Percentiles rank a stretch among this genome's conserved stretches.
phyloP scores from a whole-genome alignment of 768 basidiomycete species.

The Solioccasus polychromus region DNA sequence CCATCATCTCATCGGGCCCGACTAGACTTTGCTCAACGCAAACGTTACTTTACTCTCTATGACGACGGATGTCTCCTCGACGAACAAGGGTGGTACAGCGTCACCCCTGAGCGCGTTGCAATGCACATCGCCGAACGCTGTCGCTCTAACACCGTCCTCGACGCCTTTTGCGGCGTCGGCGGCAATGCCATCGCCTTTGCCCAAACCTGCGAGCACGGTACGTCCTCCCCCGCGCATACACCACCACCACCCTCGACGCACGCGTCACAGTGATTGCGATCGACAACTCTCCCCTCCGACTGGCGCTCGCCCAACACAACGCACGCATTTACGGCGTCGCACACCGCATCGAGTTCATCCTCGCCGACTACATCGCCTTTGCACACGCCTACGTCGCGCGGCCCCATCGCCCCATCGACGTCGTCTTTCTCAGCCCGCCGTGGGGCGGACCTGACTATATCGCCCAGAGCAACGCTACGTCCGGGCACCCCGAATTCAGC shows the following conservation, averaged over 20 bases:
- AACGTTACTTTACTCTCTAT: constrained; percentile 78
- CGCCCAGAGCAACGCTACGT: not conserved
- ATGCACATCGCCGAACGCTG: constrained; percentile 91
- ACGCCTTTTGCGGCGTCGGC: constrained; percentile 97
- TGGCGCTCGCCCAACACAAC: constrained; percentile 91
- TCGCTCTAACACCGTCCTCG: constrained; percentile 78
- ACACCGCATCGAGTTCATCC: constrained; percentile 92
- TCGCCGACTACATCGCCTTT: constrained; percentile 82
- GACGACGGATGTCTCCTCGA: constrained; percentile 84
- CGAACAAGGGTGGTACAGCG: constrained; percentile 96
- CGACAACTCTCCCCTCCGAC: constrained; percentile 79
- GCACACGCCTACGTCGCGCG: constrained; percentile 49
- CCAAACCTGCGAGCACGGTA: constrained; percentile 91
- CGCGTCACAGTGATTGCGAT: constrained; percentile 81
- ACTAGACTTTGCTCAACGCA: constrained; percentile 83
- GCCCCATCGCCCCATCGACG: constrained; percentile 63
- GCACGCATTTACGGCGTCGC: constrained; percentile 92
- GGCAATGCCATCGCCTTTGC: constrained; percentile 98
- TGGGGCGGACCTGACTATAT: constrained; percentile 90
- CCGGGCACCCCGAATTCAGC: constrained; percentile 55
- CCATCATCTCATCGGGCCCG: constrained; percentile 1
- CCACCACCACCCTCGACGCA: too few species aligned
- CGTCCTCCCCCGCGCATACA: constrained; percentile 27
- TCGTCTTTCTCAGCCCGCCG: constrained; percentile 91
- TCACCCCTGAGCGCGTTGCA: constrained; percentile 93